Base-by-base conservation (phyloP, 192 early-diverging fungal genomes). In the Geranomyces michiganensis region DNA sequence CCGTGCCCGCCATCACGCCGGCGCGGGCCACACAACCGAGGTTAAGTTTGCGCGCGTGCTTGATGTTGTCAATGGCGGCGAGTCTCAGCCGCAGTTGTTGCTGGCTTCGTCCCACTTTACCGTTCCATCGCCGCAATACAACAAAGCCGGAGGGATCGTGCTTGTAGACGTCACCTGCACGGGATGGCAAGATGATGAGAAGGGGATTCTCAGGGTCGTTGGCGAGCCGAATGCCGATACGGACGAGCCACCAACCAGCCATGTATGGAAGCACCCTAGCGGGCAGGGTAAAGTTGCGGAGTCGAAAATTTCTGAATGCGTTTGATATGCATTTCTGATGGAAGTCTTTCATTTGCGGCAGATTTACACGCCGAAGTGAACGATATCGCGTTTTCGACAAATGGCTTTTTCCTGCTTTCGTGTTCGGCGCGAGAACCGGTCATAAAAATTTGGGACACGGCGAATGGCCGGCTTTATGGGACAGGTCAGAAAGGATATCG, bases 71-170 rank as follows among this genome's bases (percentile, higher is more conserved):
- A 41, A 41, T 41, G 36, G 10, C 10, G 36, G 10, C 36, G 36
- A 41, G 36, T 3, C 36, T 41, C 36, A 41, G 36, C 36, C 36
- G 3, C 36, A 53, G 17, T 17, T 68, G 21, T 5, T 68, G 0
- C 67, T 68, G 27, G 53, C 67, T 27, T 56, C 51, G 24, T 22
- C 67, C 14, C 67, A 68, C 27, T 55, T 68, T 26, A 56, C 53
- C 48, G 67, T 60, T 33, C 55, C 13, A 5, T 56, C 67, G 53
- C 22, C 67, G 17, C 17, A 26, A 9, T 68, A 68, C 67, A 68
- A 55, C 32, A 55, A 68, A 32, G 21, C 53, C 14, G 67, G 55
- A 24, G 36, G 26, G 0, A 51, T 68, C 0, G 26, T 31, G 27
- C 21, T 58, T 21, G 62, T 53, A 13, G 67, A 68, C 19, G 32